These are phyloP conservation scores for Colletotrichum sp. DNA, from an alignment of 2,329 filamentous ascomycete genomes.

Conservation along the genomic window DNA sequence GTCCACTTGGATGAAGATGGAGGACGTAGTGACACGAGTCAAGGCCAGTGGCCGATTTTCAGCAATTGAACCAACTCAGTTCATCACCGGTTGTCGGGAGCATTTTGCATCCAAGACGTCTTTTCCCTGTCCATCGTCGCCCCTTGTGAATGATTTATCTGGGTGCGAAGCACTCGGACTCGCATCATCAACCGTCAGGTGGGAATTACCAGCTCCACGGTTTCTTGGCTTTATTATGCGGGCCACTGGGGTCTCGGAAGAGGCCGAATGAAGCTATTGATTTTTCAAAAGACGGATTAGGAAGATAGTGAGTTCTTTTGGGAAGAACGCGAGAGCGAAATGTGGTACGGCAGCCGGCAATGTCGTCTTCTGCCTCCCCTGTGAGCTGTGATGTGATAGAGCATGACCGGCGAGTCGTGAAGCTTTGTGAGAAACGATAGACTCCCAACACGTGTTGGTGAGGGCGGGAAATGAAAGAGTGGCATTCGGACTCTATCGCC, in stretches of 20 bases:
- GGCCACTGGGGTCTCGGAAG: not conserved
- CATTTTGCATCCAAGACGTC: not conserved
- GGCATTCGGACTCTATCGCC: not conserved
- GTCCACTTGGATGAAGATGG: not conserved
- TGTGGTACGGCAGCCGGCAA: not conserved
- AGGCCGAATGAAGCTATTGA: not conserved
- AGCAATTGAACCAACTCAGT: not conserved
- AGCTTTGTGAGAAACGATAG: not conserved
- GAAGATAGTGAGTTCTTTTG: not conserved
- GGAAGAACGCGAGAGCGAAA: not conserved
- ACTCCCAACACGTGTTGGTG: not conserved
- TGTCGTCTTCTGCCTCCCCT: not conserved
- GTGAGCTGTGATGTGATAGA: not conserved
- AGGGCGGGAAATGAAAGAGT: not conserved
- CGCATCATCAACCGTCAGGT: not conserved
- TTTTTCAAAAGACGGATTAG: not conserved
- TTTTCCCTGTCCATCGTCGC: not conserved
- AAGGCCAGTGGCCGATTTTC: not conserved
- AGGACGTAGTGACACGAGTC: not conserved
- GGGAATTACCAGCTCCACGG: not conserved
- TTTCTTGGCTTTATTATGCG: constrained; percentile 8
- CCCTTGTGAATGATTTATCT: not conserved
- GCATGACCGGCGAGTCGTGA: not conserved
- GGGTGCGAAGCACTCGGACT: not conserved
- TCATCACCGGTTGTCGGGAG: not conserved